Conservation (phyloP, 1,139 yeast species). For the Hyphopichia buzzinii region DNA sequence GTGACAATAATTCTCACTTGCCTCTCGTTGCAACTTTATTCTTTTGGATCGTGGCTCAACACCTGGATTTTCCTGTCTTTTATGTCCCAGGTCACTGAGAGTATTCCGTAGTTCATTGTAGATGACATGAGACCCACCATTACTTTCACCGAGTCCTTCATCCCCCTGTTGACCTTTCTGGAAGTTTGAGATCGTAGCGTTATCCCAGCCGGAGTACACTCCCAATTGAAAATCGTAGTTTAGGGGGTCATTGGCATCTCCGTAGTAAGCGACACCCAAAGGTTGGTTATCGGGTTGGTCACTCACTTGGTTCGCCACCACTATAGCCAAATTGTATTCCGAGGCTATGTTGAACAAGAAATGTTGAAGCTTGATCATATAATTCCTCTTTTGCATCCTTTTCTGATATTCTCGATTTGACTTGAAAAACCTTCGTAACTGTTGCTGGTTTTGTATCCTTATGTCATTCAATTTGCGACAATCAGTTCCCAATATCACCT, state of each 20-base stretch:
- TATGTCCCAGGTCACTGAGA: background rate
- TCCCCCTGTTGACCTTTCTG: no score
- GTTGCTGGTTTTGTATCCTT: constrained; percentile 25
- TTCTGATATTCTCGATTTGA: constrained; percentile 26
- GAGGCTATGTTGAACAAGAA: constrained; percentile 52
- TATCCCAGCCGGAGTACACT: constrained; percentile 75
- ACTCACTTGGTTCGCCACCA: constrained; percentile 79
- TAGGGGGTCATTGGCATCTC: constrained; percentile 34
- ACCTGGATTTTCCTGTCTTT: background rate
- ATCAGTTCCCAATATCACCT: constrained; percentile 11
- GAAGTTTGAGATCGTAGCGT: constrained; percentile 24
- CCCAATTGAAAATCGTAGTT: constrained; percentile 70
- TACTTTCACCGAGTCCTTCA: no score
- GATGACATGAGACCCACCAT: no score
- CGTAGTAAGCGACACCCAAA: constrained; percentile 10
- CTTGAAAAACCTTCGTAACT: constrained; percentile 26
- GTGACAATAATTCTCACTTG: background rate
- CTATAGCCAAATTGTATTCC: constrained; percentile 54
- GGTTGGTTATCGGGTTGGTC: constrained; percentile 42
- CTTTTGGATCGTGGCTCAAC: background rate
- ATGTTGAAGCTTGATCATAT: constrained; percentile 44
- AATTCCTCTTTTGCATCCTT: constrained; percentile 37
- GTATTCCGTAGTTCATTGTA: background rate
- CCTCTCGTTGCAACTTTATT: background rate
- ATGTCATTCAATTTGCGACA: constrained; percentile 15